phyloP scores from a whole-genome alignment of 345 rosid species.

The Boechera stricta region DNA sequence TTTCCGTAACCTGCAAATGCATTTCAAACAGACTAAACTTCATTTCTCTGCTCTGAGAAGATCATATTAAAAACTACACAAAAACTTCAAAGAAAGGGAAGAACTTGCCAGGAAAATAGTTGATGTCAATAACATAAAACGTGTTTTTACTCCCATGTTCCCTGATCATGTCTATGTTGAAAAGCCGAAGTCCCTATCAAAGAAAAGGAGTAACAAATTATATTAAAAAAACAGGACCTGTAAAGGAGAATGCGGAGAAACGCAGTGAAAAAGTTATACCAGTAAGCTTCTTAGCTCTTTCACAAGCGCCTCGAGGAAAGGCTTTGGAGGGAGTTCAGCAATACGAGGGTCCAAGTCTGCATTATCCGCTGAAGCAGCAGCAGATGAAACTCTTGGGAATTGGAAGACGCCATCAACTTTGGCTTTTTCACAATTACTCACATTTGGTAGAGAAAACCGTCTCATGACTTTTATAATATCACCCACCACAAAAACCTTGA shows the following conservation, averaged over 20 bases:
- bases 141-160: slow-evolving; percentile 73
- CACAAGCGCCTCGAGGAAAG: slow-evolving; percentile 81
- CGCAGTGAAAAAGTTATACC: slow-evolving; percentile 44
- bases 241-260: background rate
- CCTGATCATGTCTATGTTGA: slow-evolving; percentile 93
- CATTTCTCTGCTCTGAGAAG: slow-evolving; percentile 16
- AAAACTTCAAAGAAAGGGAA: background rate
- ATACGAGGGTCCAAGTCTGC: slow-evolving; percentile 83
- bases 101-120: slow-evolving; percentile 85
- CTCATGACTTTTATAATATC: slow-evolving; percentile 84
- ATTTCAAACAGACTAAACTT: background rate
- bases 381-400: slow-evolving; percentile 91
- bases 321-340: slow-evolving; percentile 86
- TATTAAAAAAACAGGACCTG: background rate
- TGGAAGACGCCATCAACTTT: slow-evolving; percentile 64
- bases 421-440: slow-evolving; percentile 59
- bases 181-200: slow-evolving; percentile 64
- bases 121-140: slow-evolving; percentile 93
- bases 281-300: slow-evolving; percentile 76
- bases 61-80: background rate
- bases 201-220: slow-evolving; percentile 41
- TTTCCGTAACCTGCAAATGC: slow-evolving; percentile 80
- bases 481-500: slow-evolving; percentile 82
- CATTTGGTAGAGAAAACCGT: slow-evolving; percentile 86
- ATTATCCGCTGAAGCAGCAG: slow-evolving; percentile 87